Evolutionary conservation across 2,329 filamentous ascomycete genomes (phyloP).

Genomic region (Xylaria arbuscula): DNA sequence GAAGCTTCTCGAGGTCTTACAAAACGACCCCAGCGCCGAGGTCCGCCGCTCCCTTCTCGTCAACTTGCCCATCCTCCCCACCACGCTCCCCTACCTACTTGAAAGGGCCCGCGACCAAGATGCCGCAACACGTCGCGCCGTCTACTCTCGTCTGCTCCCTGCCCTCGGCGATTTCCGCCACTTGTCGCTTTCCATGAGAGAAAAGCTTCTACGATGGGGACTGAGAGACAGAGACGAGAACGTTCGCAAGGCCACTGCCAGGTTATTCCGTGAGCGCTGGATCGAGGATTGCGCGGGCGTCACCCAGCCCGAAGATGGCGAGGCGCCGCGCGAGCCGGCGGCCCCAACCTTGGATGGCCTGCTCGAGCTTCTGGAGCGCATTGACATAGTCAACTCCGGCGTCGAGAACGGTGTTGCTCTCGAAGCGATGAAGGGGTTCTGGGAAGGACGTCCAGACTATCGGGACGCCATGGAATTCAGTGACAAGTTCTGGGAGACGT

Average conservation of each 20-base stretch:
- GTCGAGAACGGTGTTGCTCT: conserved; percentile 90
- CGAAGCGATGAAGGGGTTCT: conserved; percentile 95
- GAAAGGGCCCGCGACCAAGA: conserved; percentile 93
- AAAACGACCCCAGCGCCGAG: conserved; percentile 94
- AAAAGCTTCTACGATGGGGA: conserved; percentile 95
- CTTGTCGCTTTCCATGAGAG: conserved; percentile 90
- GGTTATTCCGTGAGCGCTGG: conserved; percentile 95
- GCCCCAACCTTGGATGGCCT: conserved; percentile 83
- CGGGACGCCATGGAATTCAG: conserved; percentile 77
- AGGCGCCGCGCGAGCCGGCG: conserved; percentile 65
- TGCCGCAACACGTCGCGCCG: conserved; percentile 80
- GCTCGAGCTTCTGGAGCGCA: conserved; percentile 89
- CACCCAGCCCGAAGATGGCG: conserved; percentile 67
- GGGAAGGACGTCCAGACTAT: conserved; percentile 90
- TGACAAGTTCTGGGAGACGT: conserved; percentile 81
- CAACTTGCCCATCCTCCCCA: conserved; percentile 87
- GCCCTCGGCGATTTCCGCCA: conserved; percentile 94
- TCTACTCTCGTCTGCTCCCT: conserved; percentile 89
- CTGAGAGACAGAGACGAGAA: conserved; percentile 93
- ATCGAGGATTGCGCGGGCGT: conserved; percentile 90
- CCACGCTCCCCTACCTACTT: conserved; percentile 85
- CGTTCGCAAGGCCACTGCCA: conserved; percentile 89
- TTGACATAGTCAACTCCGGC: conserved; percentile 91
- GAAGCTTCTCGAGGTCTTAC: conserved; percentile 86
- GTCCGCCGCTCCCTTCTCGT: conserved; percentile 88